phyloP scores from a whole-genome alignment of 2,329 filamentous ascomycete species.

The Penicillium sp. region DNA sequence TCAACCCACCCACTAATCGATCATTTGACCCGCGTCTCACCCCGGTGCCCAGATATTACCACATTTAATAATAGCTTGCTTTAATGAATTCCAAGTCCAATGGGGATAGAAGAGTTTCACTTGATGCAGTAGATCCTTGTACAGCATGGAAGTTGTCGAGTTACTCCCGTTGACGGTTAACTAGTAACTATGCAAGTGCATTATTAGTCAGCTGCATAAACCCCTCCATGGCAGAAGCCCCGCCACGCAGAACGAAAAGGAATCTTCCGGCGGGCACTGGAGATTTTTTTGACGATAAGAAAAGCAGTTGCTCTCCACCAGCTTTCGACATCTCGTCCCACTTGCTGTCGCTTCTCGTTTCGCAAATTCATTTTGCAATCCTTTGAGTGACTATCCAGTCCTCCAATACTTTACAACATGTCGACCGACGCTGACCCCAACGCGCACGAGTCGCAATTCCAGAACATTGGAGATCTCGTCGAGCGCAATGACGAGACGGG shows the following conservation, averaged over 20 bases:
- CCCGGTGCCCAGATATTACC: too few relatives aligned
- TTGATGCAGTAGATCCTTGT: background rate
- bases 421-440: constrained; percentile 28
- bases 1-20: too few relatives aligned
- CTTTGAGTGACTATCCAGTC: background rate
- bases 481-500: constrained; percentile 46
- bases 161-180: background rate
- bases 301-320: constrained; percentile 4
- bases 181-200: background rate
- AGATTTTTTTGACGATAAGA: constrained; percentile 25
- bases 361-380: background rate
- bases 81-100: too few relatives aligned
- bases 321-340: background rate
- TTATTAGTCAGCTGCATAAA: constrained; percentile 22
- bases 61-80: too few relatives aligned
- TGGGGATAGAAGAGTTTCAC: background rate
- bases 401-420: constrained; percentile 26
- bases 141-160: background rate
- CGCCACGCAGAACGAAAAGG: constrained; percentile 31
- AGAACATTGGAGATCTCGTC: constrained; percentile 42
- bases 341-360: background rate
- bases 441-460: constrained; percentile 35
- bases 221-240: constrained; percentile 16
- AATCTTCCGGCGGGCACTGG: constrained; percentile 34
- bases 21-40: too few relatives aligned